Base-by-base conservation (phyloP, 2,329 filamentous ascomycete species). In the Dendrostoma leiphaemia region DNA sequence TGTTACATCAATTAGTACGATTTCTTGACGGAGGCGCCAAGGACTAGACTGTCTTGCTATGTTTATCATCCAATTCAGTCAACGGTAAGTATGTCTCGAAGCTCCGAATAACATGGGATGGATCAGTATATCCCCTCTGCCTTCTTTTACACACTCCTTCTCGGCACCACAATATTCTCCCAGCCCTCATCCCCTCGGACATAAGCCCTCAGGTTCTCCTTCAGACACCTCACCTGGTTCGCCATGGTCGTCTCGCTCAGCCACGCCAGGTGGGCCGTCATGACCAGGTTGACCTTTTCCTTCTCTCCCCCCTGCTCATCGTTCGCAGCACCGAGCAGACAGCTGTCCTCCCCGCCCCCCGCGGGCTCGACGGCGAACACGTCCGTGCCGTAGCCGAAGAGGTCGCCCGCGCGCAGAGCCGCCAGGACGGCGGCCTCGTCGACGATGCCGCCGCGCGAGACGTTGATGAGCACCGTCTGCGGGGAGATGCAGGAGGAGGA, bases 201-300 rank as follows among this genome's bases (percentile, higher is more conserved):
- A 17, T 52, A 64, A 17, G 59, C 55, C 49, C 41, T 54, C 24
- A 64, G 54, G 29, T 58, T 59, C 26, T 57, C 57, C 29, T 43
- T 53, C 1, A 63, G 58, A 56, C 59, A 59, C 8, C 45, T n/a
- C 38, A 60, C 59, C 57, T 62, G 58, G 6, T 57, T 62, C 8
- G 32, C 12, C 5, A 63, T 21, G 1, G 62, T 65, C 50, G 58
- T 60, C 4, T 50, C 57, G 10, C 63, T 64, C 51, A 61, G 58
- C 51, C 63, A 64, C 2, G 58, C 63, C 41, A 64, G 53, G n/a
- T 65, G 62, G 1, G 62, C 58, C 4, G 63, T 64, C 37, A 65
- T 48, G 13, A 59, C 61, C 15, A 64, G 44, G 43, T 65, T 64
- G 8, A 62, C 17, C 28, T 26, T 23, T 19, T 35, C 31, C 23